Conservation (phyloP, 495 filamentous ascomycete species). For the Hyaloscypha variabilis region DNA sequence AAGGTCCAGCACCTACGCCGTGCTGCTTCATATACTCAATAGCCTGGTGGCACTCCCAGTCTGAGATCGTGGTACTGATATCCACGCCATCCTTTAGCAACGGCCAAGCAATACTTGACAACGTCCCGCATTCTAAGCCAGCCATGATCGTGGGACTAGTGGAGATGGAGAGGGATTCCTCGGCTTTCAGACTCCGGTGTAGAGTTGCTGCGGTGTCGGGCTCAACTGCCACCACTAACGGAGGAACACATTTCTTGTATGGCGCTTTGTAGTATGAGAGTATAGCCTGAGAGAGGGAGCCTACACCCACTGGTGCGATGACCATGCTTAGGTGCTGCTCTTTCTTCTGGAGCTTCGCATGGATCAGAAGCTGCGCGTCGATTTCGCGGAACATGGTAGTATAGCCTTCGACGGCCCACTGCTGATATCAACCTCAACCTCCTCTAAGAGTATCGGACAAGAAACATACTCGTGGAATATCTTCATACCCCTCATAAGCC, state of each 20-base stretch:
- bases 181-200: slow-evolving; percentile 45
- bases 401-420: slow-evolving; percentile 77
- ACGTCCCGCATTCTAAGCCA: slow-evolving; percentile 65
- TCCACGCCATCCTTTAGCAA: slow-evolving; percentile 52
- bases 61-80: slow-evolving; percentile 54
- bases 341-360: neutral
- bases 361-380: slow-evolving; percentile 48
- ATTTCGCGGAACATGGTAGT: slow-evolving; percentile 66
- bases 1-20: slow-evolving; percentile 56
- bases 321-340: slow-evolving; percentile 44
- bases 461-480: slow-evolving; percentile 47
- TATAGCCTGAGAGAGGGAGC: slow-evolving; percentile 60
- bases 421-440: slow-evolving; percentile 18
- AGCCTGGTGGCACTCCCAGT: slow-evolving; percentile 51
- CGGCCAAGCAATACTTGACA: slow-evolving; percentile 60
- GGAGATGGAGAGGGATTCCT: slow-evolving; percentile 42
- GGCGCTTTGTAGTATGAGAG: slow-evolving; percentile 50
- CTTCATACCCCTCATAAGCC: slow-evolving; percentile 61
- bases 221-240: slow-evolving; percentile 53
- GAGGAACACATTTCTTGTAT: slow-evolving; percentile 28
- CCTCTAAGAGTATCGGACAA: neutral
- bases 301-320: slow-evolving; percentile 62
- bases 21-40: slow-evolving; percentile 45
- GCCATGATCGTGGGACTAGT: slow-evolving; percentile 61
- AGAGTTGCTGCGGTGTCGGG: slow-evolving; percentile 60